Evolutionary conservation across 208 protist genomes (phyloP), one percentile per base, ranked within the genome.

Genomic region (Naegleria fowleri): DNA sequence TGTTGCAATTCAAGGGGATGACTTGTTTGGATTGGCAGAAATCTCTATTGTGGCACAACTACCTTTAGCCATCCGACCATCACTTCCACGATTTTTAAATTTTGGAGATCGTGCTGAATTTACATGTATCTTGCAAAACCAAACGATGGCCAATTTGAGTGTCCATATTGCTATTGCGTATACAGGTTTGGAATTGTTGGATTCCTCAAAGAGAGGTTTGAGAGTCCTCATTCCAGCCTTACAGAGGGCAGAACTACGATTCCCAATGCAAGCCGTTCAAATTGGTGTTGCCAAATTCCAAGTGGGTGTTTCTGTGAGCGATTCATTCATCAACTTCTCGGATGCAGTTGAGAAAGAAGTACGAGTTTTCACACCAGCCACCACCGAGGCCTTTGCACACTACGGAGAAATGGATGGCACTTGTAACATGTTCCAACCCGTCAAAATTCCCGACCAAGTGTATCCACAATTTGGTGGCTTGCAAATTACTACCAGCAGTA

Each of bases 371-470:
- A 88, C 88, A 48, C 92, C 92, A 15, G 90, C 90, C 7, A 88
- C 90, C 0, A 52, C 86, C 7, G 92, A 92, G 88, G 90, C 90
- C 51, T 92, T 92, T 92, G 92, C 90, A 55, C 76, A 39, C 2
- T 91, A 40, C 55, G 91, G 91, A 48, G 76, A 51, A 41, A 52
- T 88, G 33, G 51, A 84, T 48, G 84, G 4, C 33, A 25, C 5
- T 41, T 19, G 38, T 7, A 59, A 38, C 58, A 9, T 39, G 1
- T 88, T 38, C 6, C 85, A 88, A 88, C 25, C 9, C 22, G 55
- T 92, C 40, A 41, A 91, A 51, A 51, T 67, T 22, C 91, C 91
- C n/a, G 83, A 41, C 11, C 33, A 92, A 52, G 67, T 91, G 4
- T 85, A 85, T 41, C 19, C 39, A 19, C 79, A 85, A 39, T 92